Evolutionary conservation across 2,329 filamentous ascomycete species (phyloP), one percentile per base, ranked within the genome.

Genomic region (Colletotrichum cordylinicola): DNA sequence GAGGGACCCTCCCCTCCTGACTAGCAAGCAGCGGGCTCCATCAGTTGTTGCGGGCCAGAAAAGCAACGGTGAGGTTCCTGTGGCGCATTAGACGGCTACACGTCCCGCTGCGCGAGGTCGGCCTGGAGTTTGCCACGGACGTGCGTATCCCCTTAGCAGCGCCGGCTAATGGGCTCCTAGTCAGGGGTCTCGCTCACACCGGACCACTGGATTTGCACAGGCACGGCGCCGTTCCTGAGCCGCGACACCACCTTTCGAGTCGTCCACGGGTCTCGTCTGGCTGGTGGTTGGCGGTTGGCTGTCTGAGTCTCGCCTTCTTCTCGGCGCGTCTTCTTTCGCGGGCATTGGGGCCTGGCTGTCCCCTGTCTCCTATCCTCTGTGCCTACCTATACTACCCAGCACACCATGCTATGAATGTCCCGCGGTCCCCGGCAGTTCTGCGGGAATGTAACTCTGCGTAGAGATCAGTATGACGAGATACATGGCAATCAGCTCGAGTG

Each of bases 221-320:
- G 37, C 69, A 64, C 43, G 43, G 70, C 70, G 64, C 64, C 70
- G 74, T 76, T 74, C 70, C 70, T 74, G 73, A 68, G 73, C 70
- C 33, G 70, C 73, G 64, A 73, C 67, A 70, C 56, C 67, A 62
- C 31, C 70, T 35, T 61, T 61, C n/a, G 31, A 61, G 31, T 55
- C 56, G 56, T 29, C 66, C 33, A 16, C 65, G 10, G 7, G 55
- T 62, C 29, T 48, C 62, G 13, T n/a, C 37, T n/a, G 15, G 39
- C 60, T 67, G 56, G 18, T 31, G 56, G 18, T 29, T n/a, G 56
- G 16, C 31, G 56, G 56, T 31, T 18, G 21, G 15, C 48, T 31
- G 58, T 48, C 43, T 61, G 29, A 56, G n/a, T 52, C 31, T 67
- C 62, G 31, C 31, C 29, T 31, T 21, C 52, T 67, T 58, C 35